These are phyloP conservation scores for Pseudovirgaria hyperparasitica DNA, from an alignment of 2,329 filamentous ascomycete genomes.

Conservation along the genomic window DNA sequence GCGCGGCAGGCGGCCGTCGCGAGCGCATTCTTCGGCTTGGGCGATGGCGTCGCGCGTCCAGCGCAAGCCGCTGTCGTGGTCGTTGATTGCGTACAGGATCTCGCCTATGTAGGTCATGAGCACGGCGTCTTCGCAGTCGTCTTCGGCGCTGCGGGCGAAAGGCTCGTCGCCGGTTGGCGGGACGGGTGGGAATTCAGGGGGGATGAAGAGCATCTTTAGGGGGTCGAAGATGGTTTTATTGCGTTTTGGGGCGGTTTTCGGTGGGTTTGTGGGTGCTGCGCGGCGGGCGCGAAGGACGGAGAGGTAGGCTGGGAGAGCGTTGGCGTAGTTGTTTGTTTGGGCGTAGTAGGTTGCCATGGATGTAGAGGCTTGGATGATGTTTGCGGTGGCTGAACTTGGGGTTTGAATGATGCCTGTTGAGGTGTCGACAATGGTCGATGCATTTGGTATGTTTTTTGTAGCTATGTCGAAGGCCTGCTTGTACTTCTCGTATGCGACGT, in stretches of 20 bases:
- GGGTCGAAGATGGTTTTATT: conserved; percentile 15
- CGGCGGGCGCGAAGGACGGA: conserved; percentile 72
- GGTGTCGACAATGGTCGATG: conserved; percentile 41
- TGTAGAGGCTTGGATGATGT: conserved; percentile 63
- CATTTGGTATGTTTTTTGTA: conserved; percentile 35
- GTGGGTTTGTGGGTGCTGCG: conserved; percentile 34
- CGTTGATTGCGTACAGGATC: conserved; percentile 66
- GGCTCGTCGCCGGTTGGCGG: conserved; percentile 57
- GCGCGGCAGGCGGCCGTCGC: conserved; percentile 25
- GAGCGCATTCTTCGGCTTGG: conserved; percentile 50
- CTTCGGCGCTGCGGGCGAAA: conserved; percentile 49
- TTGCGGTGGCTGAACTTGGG: conserved; percentile 47
- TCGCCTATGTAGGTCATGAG: conserved; percentile 87
- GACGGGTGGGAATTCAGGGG: conserved; percentile 54
- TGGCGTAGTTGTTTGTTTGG: conserved; percentile 48
- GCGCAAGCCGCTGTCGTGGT: conserved; percentile 53
- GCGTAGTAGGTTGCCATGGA: conserved; percentile 70
- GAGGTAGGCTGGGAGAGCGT: conserved; percentile 71
- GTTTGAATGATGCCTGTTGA: conserved; percentile 42
- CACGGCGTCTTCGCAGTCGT: conserved; percentile 72
- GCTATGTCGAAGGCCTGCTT: conserved; percentile 66
- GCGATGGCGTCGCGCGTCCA: conserved; percentile 81
- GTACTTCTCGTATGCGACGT: conserved; percentile 60
- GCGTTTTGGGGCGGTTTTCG: conserved; percentile 11
- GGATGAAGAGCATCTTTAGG: conserved; percentile 33